Conservation (phyloP, 2,329 filamentous ascomycete genomes). For the Epichloe uncinata region DNA sequence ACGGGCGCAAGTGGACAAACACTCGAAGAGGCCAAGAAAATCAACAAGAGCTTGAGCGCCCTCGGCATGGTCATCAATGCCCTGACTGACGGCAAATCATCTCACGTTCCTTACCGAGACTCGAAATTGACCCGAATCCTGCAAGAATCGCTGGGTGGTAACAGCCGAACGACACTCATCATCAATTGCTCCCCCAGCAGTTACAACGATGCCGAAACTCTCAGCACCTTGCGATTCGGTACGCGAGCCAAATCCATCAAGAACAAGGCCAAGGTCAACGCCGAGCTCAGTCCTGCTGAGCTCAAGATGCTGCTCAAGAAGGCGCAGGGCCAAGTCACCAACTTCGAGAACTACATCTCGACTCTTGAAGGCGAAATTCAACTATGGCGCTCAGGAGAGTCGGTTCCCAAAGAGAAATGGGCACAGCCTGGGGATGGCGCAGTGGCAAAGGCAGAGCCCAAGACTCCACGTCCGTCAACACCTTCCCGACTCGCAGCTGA, state of each 20-base stretch:
- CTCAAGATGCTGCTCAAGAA: constrained; percentile 89
- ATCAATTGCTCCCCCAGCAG: constrained; percentile 99
- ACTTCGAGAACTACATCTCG: constrained; percentile 76
- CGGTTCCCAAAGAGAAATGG: constrained; percentile 84
- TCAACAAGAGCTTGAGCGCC: constrained; percentile 98
- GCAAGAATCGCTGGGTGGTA: constrained; percentile 94
- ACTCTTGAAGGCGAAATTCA: constrained; percentile 75
- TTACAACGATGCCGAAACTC: constrained; percentile 92
- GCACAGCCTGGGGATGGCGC: constrained; percentile 46
- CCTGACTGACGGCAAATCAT: constrained; percentile 91
- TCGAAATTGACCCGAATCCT: constrained; percentile 95
- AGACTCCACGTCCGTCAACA: constrained; percentile 38
- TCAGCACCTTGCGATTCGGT: constrained; percentile 86
- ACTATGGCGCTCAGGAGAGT: constrained; percentile 76
- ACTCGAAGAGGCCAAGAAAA: constrained; percentile 97
- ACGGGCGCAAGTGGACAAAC: constrained; percentile 96
- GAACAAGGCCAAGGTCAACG: constrained; percentile 99
- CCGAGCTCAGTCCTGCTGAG: constrained; percentile 88
- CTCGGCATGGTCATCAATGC: constrained; percentile 99
- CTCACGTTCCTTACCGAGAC: constrained; percentile 91
- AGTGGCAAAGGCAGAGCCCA: constrained; percentile 27
- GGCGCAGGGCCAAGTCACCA: constrained; percentile 77
- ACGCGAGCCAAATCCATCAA: constrained; percentile 97
- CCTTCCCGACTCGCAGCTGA: constrained; percentile 38
- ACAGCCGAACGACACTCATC: constrained; percentile 94